These are phyloP conservation scores for Ceratocystis cubensis DNA, from an alignment of 2,329 filamentous ascomycete genomes.

Conservation along the genomic window DNA sequence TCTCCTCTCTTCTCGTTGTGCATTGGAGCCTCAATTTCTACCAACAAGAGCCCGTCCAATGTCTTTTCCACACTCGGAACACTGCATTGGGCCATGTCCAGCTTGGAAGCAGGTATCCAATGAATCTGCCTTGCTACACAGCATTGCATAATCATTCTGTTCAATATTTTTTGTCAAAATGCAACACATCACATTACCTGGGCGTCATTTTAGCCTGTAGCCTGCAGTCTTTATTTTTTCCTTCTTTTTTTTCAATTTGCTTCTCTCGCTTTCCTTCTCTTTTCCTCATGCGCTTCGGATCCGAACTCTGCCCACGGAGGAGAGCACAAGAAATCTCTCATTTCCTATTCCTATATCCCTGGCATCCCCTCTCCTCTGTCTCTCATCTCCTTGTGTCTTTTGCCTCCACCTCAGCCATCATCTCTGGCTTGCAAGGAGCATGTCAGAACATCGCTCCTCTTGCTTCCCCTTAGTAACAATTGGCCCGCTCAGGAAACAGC, in stretches of 20 bases:
- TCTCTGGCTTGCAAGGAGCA: neutral
- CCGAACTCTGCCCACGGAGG: neutral
- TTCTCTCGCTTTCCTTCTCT: neutral
- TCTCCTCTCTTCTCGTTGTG: neutral
- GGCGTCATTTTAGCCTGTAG: neutral
- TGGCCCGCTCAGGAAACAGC: neutral
- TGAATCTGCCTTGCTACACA: neutral
- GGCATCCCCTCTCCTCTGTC: neutral
- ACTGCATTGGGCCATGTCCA: constrained; percentile 3
- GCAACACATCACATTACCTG: neutral
- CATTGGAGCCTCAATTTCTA: neutral
- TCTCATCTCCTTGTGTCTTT: neutral
- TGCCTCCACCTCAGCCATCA: neutral
- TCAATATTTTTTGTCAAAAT: neutral
- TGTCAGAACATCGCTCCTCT: neutral
- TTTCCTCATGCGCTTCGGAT: neutral
- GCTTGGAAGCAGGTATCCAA: neutral
- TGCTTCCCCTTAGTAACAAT: neutral
- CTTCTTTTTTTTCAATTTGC: neutral
- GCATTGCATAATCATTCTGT: neutral
- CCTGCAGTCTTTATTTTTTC: neutral
- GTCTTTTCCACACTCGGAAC: constrained; percentile 5
- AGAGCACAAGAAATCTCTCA: constrained; percentile 1
- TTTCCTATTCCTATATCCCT: neutral
- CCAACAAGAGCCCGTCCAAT: neutral